Evolutionary conservation across 768 basidiomycete genomes (phyloP).

Genomic region (Clitopilus hobsonii): DNA sequence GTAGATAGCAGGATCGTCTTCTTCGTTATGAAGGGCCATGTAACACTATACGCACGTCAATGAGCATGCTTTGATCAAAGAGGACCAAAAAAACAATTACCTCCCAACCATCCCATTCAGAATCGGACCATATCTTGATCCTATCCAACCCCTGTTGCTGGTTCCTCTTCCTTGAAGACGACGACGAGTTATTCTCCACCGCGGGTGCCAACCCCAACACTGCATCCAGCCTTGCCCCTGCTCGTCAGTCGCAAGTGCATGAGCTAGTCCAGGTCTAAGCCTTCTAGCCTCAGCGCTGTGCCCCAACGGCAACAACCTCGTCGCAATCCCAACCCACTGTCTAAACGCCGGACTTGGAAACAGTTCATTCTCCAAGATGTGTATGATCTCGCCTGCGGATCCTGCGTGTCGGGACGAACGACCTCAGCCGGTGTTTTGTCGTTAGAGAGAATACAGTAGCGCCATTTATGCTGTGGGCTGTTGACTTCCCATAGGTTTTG

Average conservation of each 20-base stretch:
- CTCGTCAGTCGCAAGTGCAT: slow-evolving; percentile 88
- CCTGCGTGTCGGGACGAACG: slow-evolving; percentile 46
- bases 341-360: slow-evolving; percentile 82
- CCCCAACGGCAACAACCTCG: slow-evolving; percentile 65
- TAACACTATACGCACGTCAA: slow-evolving; percentile 58
- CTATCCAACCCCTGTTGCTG: slow-evolving; percentile 22
- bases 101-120: slow-evolving; percentile 94
- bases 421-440: slow-evolving; percentile 38
- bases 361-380: slow-evolving; percentile 69
- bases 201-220: slow-evolving; percentile 83
- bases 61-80: slow-evolving; percentile 4
- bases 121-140: slow-evolving; percentile 57
- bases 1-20: slow-evolving; percentile 94
- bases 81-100: slow-evolving; percentile 37
- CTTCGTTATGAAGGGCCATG: slow-evolving; percentile 91
- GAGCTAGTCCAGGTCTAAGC: slow-evolving; percentile 91
- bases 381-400: slow-evolving; percentile 54
- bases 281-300: slow-evolving; percentile 78
- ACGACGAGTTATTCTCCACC: slow-evolving; percentile 12
- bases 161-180: slow-evolving; percentile 20
- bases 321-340: slow-evolving; percentile 79
- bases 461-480: slow-evolving; percentile 93
- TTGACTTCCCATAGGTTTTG: slow-evolving; percentile 66
- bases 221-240: slow-evolving; percentile 76
- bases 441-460: slow-evolving; percentile 70